Evolutionary conservation across 805 yeast genomes (phyloP).

Genomic region (Clavispora santaluciae): DNA sequence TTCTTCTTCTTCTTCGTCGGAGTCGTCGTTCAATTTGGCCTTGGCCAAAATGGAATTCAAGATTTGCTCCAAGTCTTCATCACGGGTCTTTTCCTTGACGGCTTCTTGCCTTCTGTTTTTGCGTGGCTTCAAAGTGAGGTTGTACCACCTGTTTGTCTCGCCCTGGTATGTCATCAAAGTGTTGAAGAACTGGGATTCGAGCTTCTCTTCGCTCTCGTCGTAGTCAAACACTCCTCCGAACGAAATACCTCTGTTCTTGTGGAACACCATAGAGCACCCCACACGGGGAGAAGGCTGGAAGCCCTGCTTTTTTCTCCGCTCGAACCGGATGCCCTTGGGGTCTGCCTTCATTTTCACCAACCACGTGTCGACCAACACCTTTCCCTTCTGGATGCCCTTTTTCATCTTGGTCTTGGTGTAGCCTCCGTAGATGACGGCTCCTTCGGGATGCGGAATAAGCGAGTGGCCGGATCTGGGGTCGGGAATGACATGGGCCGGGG

Average conservation of each 20-base stretch:
- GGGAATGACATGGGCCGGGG: slow-evolving; percentile 73
- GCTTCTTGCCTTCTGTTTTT: slow-evolving; percentile 44
- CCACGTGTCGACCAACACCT: slow-evolving; percentile 85
- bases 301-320: slow-evolving; percentile 83
- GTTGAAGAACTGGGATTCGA: slow-evolving; percentile 81
- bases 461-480: slow-evolving; percentile 95
- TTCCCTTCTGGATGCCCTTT: slow-evolving; percentile 86
- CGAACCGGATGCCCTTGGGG: slow-evolving; percentile 74
- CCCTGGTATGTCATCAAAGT: slow-evolving; percentile 75
- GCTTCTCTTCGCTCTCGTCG: slow-evolving; percentile 90
- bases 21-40: slow-evolving; percentile 59
- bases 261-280: slow-evolving; percentile 87
- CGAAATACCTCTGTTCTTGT: slow-evolving; percentile 85
- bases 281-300: slow-evolving; percentile 89
- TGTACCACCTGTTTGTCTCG: slow-evolving; percentile 86
- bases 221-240: slow-evolving; percentile 96
- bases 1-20: slow-evolving; percentile 31
- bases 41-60: slow-evolving; percentile 69
- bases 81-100: slow-evolving; percentile 51
- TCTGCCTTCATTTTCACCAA: slow-evolving; percentile 80
- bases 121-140: slow-evolving; percentile 57
- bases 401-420: slow-evolving; percentile 89
- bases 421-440: slow-evolving; percentile 88
- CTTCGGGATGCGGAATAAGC: slow-evolving; percentile 70
- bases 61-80: slow-evolving; percentile 77